These are phyloP conservation scores for Athelia psychrophila DNA, from an alignment of 1,284 basidiomycete genomes.

Conservation along the genomic window DNA sequence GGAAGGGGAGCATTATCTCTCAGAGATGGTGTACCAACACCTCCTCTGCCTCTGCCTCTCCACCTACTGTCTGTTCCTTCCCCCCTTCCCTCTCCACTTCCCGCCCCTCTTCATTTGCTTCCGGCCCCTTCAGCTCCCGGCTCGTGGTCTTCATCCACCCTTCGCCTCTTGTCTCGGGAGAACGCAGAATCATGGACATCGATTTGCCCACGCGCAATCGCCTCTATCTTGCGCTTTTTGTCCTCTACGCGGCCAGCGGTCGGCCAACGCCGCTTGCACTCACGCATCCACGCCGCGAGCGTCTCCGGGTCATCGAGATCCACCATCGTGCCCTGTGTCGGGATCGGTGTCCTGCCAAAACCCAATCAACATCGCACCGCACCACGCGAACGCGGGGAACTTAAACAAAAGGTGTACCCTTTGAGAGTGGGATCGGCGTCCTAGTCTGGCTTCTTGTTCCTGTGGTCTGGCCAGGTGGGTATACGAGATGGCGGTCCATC, in stretches of 20 bases:
- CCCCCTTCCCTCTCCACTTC: constrained; percentile 25
- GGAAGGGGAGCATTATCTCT: background rate
- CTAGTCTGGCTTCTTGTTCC: constrained; percentile 59
- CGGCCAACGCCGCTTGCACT: constrained; percentile 87
- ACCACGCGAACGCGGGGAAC: no score
- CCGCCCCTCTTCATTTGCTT: constrained; percentile 23
- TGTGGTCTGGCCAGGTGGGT: constrained; percentile 71
- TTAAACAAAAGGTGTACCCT: constrained; percentile 43
- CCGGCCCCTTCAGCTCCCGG: constrained; percentile 19
- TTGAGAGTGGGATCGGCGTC: constrained; percentile 75
- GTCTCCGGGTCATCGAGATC: constrained; percentile 79
- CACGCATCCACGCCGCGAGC: constrained; percentile 82
- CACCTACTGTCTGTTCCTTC: constrained; percentile 33
- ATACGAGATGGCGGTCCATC: constrained; percentile 90
- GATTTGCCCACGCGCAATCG: constrained; percentile 76
- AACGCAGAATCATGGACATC: constrained; percentile 43
- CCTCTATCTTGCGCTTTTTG: constrained; percentile 73
- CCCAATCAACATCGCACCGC: background rate
- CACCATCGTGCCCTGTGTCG: constrained; percentile 81
- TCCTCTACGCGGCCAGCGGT: constrained; percentile 67
- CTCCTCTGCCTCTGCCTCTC: constrained; percentile 21
- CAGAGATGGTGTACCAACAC: background rate
- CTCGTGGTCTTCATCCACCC: constrained; percentile 17
- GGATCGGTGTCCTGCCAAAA: constrained; percentile 55
- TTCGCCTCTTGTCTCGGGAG: constrained; percentile 33